Percentiles rank a stretch among this genome's conserved stretches.
Evolutionary conservation across 208 protist species (phyloP).

Genomic region (Lotmaria passim): DNA sequence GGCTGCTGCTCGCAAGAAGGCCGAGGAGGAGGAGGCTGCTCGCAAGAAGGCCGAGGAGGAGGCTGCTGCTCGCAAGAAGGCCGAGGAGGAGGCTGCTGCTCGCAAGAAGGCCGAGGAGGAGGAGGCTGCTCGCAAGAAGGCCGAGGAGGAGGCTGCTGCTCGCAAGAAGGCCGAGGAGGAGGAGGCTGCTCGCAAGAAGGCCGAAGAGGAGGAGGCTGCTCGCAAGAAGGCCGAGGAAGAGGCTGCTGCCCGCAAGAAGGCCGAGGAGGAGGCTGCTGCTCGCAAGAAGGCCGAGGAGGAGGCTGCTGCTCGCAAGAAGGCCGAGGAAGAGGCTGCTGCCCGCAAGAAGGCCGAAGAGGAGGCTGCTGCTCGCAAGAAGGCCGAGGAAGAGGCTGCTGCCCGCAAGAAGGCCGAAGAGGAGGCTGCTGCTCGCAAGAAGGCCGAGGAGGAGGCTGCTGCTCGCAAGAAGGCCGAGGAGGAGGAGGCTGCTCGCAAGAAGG

Average conservation of each 20-base stretch:
- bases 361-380: neutral
- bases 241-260: neutral
- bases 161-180: no score
- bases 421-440: neutral
- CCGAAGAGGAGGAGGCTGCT: neutral
- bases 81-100: neutral
- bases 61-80: neutral
- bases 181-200: no score
- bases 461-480: constrained; percentile 6
- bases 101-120: constrained; percentile 3
- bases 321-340: constrained; percentile 2
- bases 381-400: no score
- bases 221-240: constrained; percentile 1
- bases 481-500: neutral
- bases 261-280: constrained; percentile 2
- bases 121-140: neutral
- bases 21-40: constrained; percentile 11
- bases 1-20: constrained; percentile 8
- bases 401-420: neutral
- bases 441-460: constrained; percentile 3
- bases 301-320: neutral
- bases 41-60: constrained; percentile 12
- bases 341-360: constrained; percentile 6
- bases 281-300: no score
- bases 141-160: constrained; percentile 2